Percentiles rank a stretch among this genome's conserved stretches.
Conservation (phyloP, 2,329 filamentous ascomycete species). For the Onygenales sp. region DNA sequence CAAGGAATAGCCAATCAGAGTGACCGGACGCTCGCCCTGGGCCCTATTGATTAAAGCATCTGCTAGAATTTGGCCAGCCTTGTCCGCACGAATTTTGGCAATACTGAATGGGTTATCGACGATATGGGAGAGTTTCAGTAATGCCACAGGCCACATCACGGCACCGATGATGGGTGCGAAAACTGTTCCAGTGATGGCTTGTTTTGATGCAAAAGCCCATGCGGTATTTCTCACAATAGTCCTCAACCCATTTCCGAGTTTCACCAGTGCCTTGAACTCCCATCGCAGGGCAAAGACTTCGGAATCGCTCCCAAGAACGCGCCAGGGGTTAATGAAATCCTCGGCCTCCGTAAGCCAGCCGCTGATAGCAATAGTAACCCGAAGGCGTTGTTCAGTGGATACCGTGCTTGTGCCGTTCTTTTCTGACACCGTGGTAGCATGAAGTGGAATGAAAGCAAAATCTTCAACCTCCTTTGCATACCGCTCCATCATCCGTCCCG, state of each 20-base stretch:
- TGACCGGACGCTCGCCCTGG: slow-evolving; percentile 73
- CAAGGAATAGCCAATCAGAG: slow-evolving; percentile 70
- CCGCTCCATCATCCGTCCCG: slow-evolving; percentile 76
- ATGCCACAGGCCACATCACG: slow-evolving; percentile 59
- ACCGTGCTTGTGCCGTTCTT: slow-evolving; percentile 31
- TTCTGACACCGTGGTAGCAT: slow-evolving; percentile 18
- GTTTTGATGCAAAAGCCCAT: slow-evolving; percentile 64
- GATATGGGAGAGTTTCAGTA: slow-evolving; percentile 57
- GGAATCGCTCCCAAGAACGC: slow-evolving; percentile 58
- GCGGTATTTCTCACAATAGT: slow-evolving; percentile 68
- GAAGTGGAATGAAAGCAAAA: slow-evolving; percentile 73
- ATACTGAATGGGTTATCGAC: slow-evolving; percentile 77
- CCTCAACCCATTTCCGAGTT: slow-evolving; percentile 67
- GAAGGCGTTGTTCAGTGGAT: slow-evolving; percentile 54
- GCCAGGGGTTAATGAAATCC: slow-evolving; percentile 71
- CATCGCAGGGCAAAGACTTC: slow-evolving; percentile 79
- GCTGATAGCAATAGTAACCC: slow-evolving; percentile 72
- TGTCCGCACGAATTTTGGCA: slow-evolving; percentile 66
- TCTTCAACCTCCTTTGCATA: slow-evolving; percentile 81
- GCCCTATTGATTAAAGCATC: slow-evolving; percentile 74
- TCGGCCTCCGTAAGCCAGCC: slow-evolving; percentile 69
- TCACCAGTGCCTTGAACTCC: slow-evolving; percentile 68
- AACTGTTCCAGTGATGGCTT: slow-evolving; percentile 65
- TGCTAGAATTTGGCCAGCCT: slow-evolving; percentile 68
- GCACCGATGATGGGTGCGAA: slow-evolving; percentile 55